Conservation (phyloP, 2,329 filamentous ascomycete genomes). For the Neofusicoccum kwambonambiense region DNA sequence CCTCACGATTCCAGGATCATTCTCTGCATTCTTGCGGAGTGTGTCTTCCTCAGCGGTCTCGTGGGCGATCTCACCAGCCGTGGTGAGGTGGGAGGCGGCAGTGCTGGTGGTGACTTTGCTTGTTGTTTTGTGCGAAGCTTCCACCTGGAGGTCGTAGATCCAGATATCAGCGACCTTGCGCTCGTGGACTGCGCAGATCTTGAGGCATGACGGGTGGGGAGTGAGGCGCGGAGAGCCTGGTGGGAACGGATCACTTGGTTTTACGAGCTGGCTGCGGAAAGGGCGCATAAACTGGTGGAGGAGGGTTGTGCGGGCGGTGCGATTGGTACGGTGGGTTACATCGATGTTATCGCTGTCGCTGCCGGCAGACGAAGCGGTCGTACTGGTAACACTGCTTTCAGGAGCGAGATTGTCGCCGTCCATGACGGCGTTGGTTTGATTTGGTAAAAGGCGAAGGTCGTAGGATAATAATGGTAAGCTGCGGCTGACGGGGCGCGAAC, state of each 20-base stretch:
- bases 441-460: not conserved
- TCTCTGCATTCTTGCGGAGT: slow-evolving; percentile 9
- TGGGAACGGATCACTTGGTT: slow-evolving; percentile 30
- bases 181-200: slow-evolving; percentile 39
- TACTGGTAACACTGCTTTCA: not conserved
- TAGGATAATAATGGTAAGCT: not conserved
- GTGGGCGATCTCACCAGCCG: slow-evolving; percentile 4
- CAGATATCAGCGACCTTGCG: slow-evolving; percentile 44
- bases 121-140: slow-evolving; percentile 9
- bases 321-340: slow-evolving; percentile 34
- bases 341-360: not conserved
- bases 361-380: not conserved
- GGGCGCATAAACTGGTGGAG: slow-evolving; percentile 40
- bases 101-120: slow-evolving; percentile 16
- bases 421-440: not conserved
- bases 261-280: slow-evolving; percentile 37
- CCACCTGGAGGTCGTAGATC: slow-evolving; percentile 45
- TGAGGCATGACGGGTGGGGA: slow-evolving; percentile 33
- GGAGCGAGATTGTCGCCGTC: not conserved
- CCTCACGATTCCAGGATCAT: slow-evolving; percentile 21
- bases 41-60: not conserved
- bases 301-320: slow-evolving; percentile 40
- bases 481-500: not conserved
- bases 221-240: slow-evolving; percentile 42
- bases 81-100: not conserved